phyloP scores from a whole-genome alignment of 306 rosid species.

The Castanea mollissima region DNA sequence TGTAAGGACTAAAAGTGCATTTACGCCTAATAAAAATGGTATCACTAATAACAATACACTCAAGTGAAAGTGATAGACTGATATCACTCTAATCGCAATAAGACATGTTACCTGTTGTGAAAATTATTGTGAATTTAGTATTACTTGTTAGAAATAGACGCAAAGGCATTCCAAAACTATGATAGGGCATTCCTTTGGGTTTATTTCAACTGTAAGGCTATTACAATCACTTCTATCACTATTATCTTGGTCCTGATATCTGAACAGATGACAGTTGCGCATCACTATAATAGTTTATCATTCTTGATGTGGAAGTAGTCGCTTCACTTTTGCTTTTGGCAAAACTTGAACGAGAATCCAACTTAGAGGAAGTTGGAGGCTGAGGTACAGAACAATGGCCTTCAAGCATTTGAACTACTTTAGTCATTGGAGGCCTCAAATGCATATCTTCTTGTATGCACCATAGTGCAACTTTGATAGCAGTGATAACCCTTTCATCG shows the following conservation, averaged over 20 bases:
- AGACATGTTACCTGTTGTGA: no score
- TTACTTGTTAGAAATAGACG: background rate
- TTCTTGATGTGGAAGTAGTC: background rate
- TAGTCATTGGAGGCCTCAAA: conserved; percentile 39
- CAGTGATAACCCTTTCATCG: conserved; percentile 30
- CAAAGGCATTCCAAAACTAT: background rate
- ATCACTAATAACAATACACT: no score
- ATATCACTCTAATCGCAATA: no score
- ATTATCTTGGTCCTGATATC: conserved; percentile 34
- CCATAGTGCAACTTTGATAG: conserved; percentile 32
- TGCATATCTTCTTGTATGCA: conserved; percentile 38
- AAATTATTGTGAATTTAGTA: no score
- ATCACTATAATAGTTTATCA: conserved; percentile 15
- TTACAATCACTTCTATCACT: conserved; percentile 1
- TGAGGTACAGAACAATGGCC: conserved; percentile 24
- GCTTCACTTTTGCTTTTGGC: conserved; percentile 25
- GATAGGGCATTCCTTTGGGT: conserved; percentile 19
- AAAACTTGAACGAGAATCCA: conserved; percentile 7
- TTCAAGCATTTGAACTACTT: conserved; percentile 42
- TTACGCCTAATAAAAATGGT: no score
- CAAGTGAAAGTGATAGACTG: no score
- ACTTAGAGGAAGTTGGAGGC: conserved; percentile 11
- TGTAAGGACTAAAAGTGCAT: no score
- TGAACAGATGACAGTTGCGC: conserved; percentile 14
- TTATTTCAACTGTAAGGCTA: background rate